Evolutionary conservation across 140 eudicot species (phyloP), one percentile per base, ranked within the genome.

Genomic region (Cichorium intybus): DNA sequence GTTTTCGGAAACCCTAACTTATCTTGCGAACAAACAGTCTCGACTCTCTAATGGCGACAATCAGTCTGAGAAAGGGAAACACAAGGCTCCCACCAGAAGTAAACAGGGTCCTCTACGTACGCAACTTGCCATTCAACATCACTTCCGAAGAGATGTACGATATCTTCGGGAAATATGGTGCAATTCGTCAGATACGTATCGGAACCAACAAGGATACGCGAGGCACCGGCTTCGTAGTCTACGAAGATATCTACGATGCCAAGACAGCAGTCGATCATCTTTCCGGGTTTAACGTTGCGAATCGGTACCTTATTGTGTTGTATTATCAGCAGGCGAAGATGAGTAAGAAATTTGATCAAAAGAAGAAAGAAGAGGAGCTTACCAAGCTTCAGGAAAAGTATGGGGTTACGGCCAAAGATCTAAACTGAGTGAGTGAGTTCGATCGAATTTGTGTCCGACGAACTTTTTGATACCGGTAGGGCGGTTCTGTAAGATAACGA

Each of bases 61-160:
- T 87, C 77, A 79, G 78, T 49, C 61, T 87, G 6, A 50, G 95
- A 11, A 87, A 84, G 60, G 85, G 72, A 3, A 87, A 87, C 82
- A 84, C 95, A 0, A 62, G 91, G n/a, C 80, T 87, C 21, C 95
- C 95, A 34, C 95, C 95, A 5, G 91, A 87, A 43, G 95, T 81
- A 14, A 87, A 84, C 80, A 31, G 95, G 6, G 95, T 81, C 15
- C 75, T 87, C 33, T 84, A 79, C 77, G 88, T 87, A 0, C 84
- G 91, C 8, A 84, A 87, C 76, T 47, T 87, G 10, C 95, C 95
- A 1, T 87, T 87, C 95, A 87, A 87, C 91, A 87, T 87, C 57
- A 82, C 96, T 1, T 85, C 94, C 50, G 94, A 88, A 41, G 96
- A 88, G 90, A 88, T 88, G 96, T 88, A 85, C 85, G 96, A 88